Percentiles rank a stretch among this genome's conserved stretches.
These are phyloP conservation scores for Amanita subjunquillea DNA, from an alignment of 768 basidiomycete species.

Conservation along the genomic window DNA sequence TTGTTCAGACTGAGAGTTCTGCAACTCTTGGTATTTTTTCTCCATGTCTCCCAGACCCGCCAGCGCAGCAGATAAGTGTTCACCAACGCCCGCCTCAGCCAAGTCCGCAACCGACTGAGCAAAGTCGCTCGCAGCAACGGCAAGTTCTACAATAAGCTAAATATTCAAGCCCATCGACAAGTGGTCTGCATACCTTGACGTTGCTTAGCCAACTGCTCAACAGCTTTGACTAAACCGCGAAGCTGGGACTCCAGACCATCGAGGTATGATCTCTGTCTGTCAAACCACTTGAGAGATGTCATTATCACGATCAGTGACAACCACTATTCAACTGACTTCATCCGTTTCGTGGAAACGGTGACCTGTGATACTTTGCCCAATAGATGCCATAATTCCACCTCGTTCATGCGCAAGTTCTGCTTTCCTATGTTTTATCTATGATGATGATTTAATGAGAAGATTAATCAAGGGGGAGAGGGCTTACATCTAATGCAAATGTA, in stretches of 20 bases:
- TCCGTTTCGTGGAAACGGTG: slow-evolving; percentile 84
- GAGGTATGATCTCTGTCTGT: slow-evolving; percentile 73
- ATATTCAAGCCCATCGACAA: slow-evolving; percentile 7
- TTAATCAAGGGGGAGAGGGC: slow-evolving; percentile 16
- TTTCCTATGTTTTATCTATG: slow-evolving; percentile 81
- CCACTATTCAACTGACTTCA: slow-evolving; percentile 39
- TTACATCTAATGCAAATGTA: slow-evolving; percentile 79
- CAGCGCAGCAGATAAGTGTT: slow-evolving; percentile 62
- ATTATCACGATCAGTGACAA: background rate
- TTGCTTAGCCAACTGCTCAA: slow-evolving; percentile 78
- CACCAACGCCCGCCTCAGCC: slow-evolving; percentile 65
- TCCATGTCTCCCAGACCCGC: slow-evolving; percentile 67
- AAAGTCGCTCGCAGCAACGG: slow-evolving; percentile 69
- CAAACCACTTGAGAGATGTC: slow-evolving; percentile 68
- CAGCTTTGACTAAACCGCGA: slow-evolving; percentile 75
- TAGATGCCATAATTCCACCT: slow-evolving; percentile 74
- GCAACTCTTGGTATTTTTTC: slow-evolving; percentile 60
- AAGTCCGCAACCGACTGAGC: slow-evolving; percentile 61
- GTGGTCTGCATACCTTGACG: slow-evolving; percentile 41
- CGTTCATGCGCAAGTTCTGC: slow-evolving; percentile 67
- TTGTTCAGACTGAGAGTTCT: slow-evolving; percentile 66
- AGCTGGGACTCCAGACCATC: slow-evolving; percentile 88
- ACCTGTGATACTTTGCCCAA: slow-evolving; percentile 72
- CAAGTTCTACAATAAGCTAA: slow-evolving; percentile 41
- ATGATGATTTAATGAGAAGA: background rate